Conservation (phyloP, 257 asterid genomes). For the Fraxinus quadrangulata region DNA sequence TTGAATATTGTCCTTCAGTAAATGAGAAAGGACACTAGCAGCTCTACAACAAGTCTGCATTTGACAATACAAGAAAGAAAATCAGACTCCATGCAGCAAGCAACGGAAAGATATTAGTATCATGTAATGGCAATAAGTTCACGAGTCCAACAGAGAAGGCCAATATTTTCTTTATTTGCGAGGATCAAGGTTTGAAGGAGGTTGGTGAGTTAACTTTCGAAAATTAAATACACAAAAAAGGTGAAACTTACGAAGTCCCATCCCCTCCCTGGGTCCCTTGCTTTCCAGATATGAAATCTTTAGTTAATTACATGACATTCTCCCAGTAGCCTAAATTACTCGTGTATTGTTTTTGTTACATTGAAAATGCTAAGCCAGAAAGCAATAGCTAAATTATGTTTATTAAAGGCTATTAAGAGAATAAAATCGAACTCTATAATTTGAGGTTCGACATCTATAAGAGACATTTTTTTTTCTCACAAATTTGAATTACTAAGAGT, state of each 20-base stretch:
- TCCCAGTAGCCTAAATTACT: background rate
- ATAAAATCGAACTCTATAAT: background rate
- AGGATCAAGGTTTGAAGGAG: background rate
- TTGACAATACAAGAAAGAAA: slow-evolving; percentile 22
- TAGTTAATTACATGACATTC: background rate
- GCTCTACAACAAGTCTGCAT: slow-evolving; percentile 96
- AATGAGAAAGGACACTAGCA: slow-evolving; percentile 83
- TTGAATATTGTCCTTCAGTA: slow-evolving; percentile 69
- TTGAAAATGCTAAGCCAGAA: background rate
- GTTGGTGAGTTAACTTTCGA: background rate
- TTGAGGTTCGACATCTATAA: background rate
- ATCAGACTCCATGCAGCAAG: slow-evolving; percentile 20
- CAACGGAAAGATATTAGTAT: slow-evolving; percentile 4
- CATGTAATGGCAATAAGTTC: background rate
- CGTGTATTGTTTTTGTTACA: background rate
- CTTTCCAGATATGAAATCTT: background rate
- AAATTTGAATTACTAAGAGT: background rate
- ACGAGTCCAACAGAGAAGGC: background rate
- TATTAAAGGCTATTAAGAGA: background rate
- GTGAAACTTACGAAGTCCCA: background rate
- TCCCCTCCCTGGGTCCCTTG: background rate
- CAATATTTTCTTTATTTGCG: background rate
- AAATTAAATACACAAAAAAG: too few species aligned
- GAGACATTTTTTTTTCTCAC: background rate
- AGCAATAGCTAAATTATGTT: background rate